phyloP scores from a whole-genome alignment of 106 monocot genomes.

The Dendrobium catenatum region DNA sequence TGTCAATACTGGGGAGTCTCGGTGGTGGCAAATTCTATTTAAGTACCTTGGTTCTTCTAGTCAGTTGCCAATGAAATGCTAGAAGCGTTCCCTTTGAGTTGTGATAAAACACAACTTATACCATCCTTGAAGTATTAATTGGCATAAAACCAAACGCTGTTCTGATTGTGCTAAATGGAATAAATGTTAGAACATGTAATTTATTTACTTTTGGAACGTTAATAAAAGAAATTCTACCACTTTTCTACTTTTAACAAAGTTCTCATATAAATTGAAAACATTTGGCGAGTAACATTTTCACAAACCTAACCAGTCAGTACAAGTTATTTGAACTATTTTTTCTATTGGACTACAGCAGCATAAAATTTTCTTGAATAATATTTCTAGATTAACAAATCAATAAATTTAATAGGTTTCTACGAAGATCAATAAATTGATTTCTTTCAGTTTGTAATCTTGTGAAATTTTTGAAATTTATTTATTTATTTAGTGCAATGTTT shows the following conservation, averaged over 20 bases:
- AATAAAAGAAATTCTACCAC: not conserved
- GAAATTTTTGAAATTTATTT: not conserved
- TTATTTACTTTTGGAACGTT: not conserved
- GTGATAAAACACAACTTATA: too few relatives aligned
- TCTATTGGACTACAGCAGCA: not conserved
- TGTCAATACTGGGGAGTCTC: too few relatives aligned
- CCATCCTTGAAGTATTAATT: too few relatives aligned
- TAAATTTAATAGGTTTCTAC: not conserved
- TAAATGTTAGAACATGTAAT: not conserved
- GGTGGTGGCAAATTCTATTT: too few relatives aligned
- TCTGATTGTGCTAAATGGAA: too few relatives aligned
- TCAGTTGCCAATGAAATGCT: too few relatives aligned
- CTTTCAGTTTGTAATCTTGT: not conserved
- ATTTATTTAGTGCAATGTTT: not conserved
- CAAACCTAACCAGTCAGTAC: not conserved
- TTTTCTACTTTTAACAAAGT: not conserved
- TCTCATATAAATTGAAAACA: not conserved
- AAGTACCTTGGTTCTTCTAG: too few relatives aligned
- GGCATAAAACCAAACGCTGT: too few relatives aligned
- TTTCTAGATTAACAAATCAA: not conserved
- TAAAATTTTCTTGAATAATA: not conserved
- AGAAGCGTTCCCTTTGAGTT: too few relatives aligned
- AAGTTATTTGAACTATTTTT: not conserved
- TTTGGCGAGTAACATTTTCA: not conserved
- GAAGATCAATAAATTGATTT: not conserved